phyloP scores from a whole-genome alignment of 305 asterid species.

The Fraxinus nigra region DNA sequence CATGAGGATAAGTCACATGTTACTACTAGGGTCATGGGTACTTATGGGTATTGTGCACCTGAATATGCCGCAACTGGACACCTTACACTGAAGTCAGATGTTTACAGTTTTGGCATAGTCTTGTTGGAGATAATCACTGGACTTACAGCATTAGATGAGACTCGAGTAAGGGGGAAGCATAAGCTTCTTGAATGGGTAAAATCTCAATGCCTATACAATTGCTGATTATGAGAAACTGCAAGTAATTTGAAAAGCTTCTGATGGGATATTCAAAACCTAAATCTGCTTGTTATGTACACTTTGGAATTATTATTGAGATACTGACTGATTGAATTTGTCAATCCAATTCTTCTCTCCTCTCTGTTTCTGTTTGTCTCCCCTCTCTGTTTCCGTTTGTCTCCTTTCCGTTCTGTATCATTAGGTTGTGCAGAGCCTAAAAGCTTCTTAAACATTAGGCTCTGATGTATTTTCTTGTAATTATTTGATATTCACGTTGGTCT shows the following conservation, averaged over 20 bases:
- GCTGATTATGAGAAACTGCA: background rate
- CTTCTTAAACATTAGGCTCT: background rate
- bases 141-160: background rate
- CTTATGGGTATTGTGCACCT: constrained; percentile 30
- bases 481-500: background rate
- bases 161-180: background rate
- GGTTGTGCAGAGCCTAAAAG: background rate
- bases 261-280: background rate
- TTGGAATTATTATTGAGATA: background rate
- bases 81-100: constrained; percentile 24
- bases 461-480: background rate
- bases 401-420: background rate
- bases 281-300: background rate
- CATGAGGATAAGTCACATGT: background rate
- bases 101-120: constrained; percentile 28
- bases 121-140: constrained; percentile 31
- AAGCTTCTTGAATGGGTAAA: background rate
- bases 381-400: background rate
- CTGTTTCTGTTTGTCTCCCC: background rate
- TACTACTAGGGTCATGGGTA: constrained; percentile 20
- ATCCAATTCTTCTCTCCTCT: background rate
- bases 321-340: background rate
- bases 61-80: constrained; percentile 32
- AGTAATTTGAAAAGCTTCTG: background rate
- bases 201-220: background rate